Conservation (phyloP, 2,329 filamentous ascomycete species). For the Erysiphe pulchra region DNA sequence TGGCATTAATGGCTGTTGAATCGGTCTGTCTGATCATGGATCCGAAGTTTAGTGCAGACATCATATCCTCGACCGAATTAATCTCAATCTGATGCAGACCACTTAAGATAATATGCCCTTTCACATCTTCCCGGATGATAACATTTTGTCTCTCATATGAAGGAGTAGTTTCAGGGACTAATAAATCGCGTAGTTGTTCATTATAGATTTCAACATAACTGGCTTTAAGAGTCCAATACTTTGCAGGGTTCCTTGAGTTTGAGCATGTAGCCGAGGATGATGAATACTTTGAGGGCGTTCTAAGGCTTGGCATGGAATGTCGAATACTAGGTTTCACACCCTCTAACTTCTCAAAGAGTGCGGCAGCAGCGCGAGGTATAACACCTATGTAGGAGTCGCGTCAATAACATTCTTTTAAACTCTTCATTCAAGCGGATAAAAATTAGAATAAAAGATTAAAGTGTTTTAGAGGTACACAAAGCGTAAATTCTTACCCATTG, state of each 20-base stretch:
- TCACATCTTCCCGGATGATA: slow-evolving; percentile 81
- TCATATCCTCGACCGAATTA: slow-evolving; percentile 73
- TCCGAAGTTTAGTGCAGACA: slow-evolving; percentile 73
- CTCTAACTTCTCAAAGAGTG: slow-evolving; percentile 71
- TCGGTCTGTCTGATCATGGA: slow-evolving; percentile 91
- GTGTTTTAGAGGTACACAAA: neutral
- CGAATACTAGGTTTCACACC: slow-evolving; percentile 25
- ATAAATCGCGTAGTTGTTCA: slow-evolving; percentile 73
- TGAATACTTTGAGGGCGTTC: slow-evolving; percentile 57
- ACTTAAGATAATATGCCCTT: slow-evolving; percentile 82
- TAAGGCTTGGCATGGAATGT: slow-evolving; percentile 49
- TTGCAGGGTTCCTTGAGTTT: slow-evolving; percentile 24
- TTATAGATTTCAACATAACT: slow-evolving; percentile 98
- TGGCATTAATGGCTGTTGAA: slow-evolving; percentile 88
- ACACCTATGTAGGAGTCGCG: slow-evolving; percentile 37
- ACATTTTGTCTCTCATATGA: slow-evolving; percentile 48
- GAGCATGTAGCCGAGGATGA: slow-evolving; percentile 13
- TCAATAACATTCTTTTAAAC: neutral
- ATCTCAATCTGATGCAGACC: slow-evolving; percentile 72
- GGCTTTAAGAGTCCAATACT: slow-evolving; percentile 74
- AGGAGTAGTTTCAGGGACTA: slow-evolving; percentile 51
- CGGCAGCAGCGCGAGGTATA: slow-evolving; percentile 71
- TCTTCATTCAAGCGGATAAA: too few species aligned
- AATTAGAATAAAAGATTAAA: neutral
- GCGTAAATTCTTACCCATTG: slow-evolving; percentile 44